Percentiles rank a stretch among this genome's conserved stretches.
Conservation (phyloP, 164 flowering plant species). For the Buxus sempervirens region DNA sequence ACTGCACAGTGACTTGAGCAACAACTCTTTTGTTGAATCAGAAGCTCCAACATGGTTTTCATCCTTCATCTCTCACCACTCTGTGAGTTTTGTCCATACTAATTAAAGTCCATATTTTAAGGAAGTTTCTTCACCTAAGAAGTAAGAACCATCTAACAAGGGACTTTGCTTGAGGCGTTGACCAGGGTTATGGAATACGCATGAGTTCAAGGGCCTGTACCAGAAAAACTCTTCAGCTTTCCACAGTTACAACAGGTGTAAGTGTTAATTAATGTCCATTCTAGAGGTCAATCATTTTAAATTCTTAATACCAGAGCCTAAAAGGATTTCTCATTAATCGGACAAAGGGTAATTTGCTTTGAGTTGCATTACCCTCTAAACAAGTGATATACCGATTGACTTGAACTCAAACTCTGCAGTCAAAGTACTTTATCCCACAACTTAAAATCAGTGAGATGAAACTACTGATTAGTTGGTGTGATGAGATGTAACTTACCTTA, state of each 20-base stretch:
- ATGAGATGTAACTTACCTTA: too few relatives aligned
- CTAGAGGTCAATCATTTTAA: too few relatives aligned
- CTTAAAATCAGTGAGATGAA: too few relatives aligned
- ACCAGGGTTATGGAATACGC: constrained; percentile 65
- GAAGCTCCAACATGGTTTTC: constrained; percentile 85
- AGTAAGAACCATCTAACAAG: constrained; percentile 6
- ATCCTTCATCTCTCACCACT: constrained; percentile 71
- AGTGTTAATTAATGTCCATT: constrained; percentile 33
- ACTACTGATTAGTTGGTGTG: too few relatives aligned
- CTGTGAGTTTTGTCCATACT: constrained; percentile 49
- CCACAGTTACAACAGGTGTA: constrained; percentile 82
- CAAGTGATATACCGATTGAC: background rate
- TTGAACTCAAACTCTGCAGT: background rate
- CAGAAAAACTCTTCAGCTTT: constrained; percentile 51
- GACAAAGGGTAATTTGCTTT: background rate
- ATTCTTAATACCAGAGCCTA: too few relatives aligned
- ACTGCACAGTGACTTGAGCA: constrained; percentile 75
- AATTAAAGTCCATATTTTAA: background rate
- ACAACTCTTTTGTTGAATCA: constrained; percentile 65
- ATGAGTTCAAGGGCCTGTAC: constrained; percentile 56
- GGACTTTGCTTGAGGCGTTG: constrained; percentile 4
- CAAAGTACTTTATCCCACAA: too few relatives aligned
- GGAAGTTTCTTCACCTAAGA: background rate
- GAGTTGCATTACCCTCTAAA: too few relatives aligned
- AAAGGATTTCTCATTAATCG: background rate